Base-by-base conservation (phyloP, 805 yeast genomes). In the Yarrowia divulgata region DNA sequence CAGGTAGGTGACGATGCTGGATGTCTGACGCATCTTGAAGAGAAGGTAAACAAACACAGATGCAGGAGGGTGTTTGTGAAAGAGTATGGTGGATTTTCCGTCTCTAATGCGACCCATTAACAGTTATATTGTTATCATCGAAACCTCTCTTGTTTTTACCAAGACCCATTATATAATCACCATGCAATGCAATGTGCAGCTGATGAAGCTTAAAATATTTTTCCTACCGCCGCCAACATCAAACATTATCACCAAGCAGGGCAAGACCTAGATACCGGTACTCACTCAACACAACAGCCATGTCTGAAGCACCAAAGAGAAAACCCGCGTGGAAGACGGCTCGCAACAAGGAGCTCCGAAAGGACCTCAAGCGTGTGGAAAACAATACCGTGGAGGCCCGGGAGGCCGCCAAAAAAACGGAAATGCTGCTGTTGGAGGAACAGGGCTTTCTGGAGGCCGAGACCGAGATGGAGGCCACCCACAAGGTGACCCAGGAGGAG, bases 361-460 rank as follows among this genome's bases (percentile, higher is more conserved):
- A 60, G 66, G 66, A 60, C 29, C 66, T 60, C 32, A 60, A 60
- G 52, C 66, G 66, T 19, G 66, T 60, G 14, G 66, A 60, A 34
- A 18, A 18, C 42, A 32, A 45, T 18, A 60, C 66, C 34, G 42
- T 18, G 32, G 66, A 60, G 66, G 96, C 97, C 0, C 85, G 90
- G n/a, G 82, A 84, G 72, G 85, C 92, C 10, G 97, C 97, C 1
- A 92, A 93, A 12, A 88, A 89, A 5, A 90, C 98, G 0, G 98
- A 95, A 74, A 84, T 92, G 74, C 83, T 95, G 71, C 81, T 92
- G 42, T 91, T 90, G 71, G 98, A 95, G 80, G 89, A 90, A 37
- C 85, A 84, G 5, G 99, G 99, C 57, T 90, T 83, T 74, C 78
- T 95, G 71, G 99, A 95, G 78, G 92, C 97, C 7, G 99, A 95